phyloP scores from a whole-genome alignment of 768 basidiomycete species.

The Suillus subluteus region DNA sequence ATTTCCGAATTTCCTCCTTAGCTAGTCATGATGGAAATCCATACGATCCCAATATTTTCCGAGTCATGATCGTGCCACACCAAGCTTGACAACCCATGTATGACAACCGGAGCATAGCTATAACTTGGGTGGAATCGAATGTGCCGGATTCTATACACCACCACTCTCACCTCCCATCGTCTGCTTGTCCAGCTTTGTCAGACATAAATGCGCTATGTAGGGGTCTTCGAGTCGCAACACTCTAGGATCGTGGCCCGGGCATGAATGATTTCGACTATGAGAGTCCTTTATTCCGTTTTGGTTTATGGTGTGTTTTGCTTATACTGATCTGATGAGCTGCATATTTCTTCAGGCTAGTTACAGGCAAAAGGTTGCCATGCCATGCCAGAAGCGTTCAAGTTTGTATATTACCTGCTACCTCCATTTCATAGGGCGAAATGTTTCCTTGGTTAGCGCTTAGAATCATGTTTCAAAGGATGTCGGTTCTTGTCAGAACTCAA shows the following conservation, averaged over 20 bases:
- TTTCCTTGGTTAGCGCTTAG: background rate
- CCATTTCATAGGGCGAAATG: background rate
- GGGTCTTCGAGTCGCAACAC: background rate
- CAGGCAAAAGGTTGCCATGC: background rate
- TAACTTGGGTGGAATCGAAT: background rate
- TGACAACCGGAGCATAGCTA: background rate
- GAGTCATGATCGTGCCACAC: background rate
- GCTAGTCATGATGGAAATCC: background rate
- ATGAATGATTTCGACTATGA: background rate
- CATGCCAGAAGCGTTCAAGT: background rate
- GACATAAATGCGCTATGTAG: background rate
- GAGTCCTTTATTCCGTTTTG: background rate
- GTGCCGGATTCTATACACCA: background rate
- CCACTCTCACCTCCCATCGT: background rate
- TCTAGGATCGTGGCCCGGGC: background rate
- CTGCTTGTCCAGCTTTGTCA: background rate
- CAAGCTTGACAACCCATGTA: background rate
- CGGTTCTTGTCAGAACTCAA: background rate
- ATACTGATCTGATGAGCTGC: background rate
- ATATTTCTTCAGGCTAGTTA: background rate
- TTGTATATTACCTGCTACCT: background rate
- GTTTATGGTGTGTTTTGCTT: background rate
- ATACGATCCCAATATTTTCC: background rate
- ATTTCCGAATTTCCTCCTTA: background rate
- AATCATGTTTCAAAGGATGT: background rate